Evolutionary conservation across 1,139 yeast genomes (phyloP), one percentile per base, ranked within the genome.

Genomic region (Saccharomyces hybrid): DNA sequence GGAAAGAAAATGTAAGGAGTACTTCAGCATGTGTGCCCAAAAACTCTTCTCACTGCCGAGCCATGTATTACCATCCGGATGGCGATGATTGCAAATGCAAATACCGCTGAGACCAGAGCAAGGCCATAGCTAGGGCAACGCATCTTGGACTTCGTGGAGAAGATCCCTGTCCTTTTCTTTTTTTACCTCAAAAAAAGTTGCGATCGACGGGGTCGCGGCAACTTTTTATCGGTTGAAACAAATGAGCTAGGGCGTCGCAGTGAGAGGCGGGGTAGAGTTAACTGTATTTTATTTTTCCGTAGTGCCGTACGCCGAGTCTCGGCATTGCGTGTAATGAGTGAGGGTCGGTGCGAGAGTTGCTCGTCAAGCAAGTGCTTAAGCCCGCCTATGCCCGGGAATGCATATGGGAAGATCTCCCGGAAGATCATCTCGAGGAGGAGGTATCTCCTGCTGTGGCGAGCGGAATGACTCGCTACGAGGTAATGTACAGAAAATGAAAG

Each of bases 211-310:
- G 44, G 7, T 19, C 44, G 44, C 44, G 25, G 44, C 44, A 38
- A 38, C 44, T 38, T 38, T 38, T 38, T 38, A 38, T 38, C 44
- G 44, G 44, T 9, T 16, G 44, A 13, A 38, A 16, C 13, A 3
- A 16, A 5, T 38, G 38, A 38, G 25, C 44, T 38, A 38, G 44
- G 44, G 44, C 44, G 25, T 11, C 44, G 13, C 44, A 11, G 44
- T 38, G 44, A 38, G 44, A 38, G 44, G 44, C 44, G 44, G 44
- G 44, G 44, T 38, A 38, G 25, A 38, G 44, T 38, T 38, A 11
- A 38, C 6, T 9, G 44, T 19, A 9, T 11, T 38, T 38, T 38
- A 19, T 16, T 14, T 38, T 38, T 38, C 44, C 44, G 44, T 14
- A 38, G 44, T 38, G 44, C 44, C 44, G 44, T 16, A 9, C 44